Base-by-base conservation (phyloP, 192 early-diverging fungal genomes). In the Entomortierella beljakovae region DNA sequence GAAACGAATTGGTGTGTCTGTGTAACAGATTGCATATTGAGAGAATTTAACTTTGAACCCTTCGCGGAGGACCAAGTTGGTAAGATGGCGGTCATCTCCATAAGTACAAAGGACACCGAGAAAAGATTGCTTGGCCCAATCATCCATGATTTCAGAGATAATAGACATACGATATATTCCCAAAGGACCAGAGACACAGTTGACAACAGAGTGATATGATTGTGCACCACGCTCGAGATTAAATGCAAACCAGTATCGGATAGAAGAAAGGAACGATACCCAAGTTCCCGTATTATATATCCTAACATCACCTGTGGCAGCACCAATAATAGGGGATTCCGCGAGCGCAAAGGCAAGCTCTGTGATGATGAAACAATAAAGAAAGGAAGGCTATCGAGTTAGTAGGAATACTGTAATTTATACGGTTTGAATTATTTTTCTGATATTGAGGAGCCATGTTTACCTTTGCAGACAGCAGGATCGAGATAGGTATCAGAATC, bases 161-260 rank as follows among this genome's bases (percentile, higher is more conserved):
- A 82, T 85, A 22, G 68, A 68, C 32, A 84, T 80, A 9, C 85
- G 75, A 53, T 90, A 90, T 16, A 90, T 81, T 25, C 89, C 89
- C 43, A 90, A 74, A 0, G 89, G 89, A 0, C 89, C 89, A 43
- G 88, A 89, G 11, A 90, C 89, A 61, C 89, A 90, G 9, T 86
- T 89, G 51, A 90, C 89, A 33, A 81, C 80, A 35, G 82, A 73
- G 49, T 87, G 80, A 60, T 84, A 89, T 10, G 85, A 87, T 31
- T 90, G 89, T 1, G 87, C 87, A 5, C 87, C 87, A 46, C 89
- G 80, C 62, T 90, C 89, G 29, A 90, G 85, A 74, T 90, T 90
- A 51, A 90, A 90, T 3, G 89, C 89, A 68, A 90, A 84, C 86
- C 86, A 85, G 61, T 90, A 90, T 6, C 89, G 86, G 23, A 90